Conservation (phyloP, 2,329 filamentous ascomycete genomes). For the Colletotrichum filicis region DNA sequence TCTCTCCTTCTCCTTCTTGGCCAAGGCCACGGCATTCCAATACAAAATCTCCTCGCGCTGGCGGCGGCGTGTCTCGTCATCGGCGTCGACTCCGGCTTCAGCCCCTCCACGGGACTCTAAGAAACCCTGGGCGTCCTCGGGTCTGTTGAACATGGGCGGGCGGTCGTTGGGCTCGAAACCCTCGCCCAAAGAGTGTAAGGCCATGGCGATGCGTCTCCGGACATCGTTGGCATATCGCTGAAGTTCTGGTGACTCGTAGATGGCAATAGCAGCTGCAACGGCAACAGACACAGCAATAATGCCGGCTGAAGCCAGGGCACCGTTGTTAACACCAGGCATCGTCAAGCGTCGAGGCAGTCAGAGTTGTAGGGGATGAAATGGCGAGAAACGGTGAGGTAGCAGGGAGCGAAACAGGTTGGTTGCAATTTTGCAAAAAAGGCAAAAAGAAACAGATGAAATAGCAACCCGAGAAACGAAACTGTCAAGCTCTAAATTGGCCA, state of each 20-base stretch:
- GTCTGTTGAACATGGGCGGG: conserved; percentile 71
- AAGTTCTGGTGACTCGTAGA: conserved; percentile 73
- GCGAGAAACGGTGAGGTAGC: background rate
- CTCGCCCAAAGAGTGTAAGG: conserved; percentile 69
- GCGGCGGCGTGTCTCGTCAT: conserved; percentile 69
- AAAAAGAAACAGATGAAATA: background rate
- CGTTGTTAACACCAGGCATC: conserved; percentile 66
- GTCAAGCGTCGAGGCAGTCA: conserved; percentile 25
- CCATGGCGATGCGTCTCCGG: conserved; percentile 69
- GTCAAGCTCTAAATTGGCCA: conserved; percentile 26
- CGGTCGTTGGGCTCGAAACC: conserved; percentile 58
- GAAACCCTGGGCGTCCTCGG: conserved; percentile 74
- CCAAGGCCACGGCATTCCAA: conserved; percentile 68
- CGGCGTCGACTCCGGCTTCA: conserved; percentile 66
- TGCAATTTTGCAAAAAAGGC: background rate
- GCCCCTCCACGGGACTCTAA: conserved; percentile 60
- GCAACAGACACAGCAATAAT: conserved; percentile 67
- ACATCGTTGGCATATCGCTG: conserved; percentile 71
- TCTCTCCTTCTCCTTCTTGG: conserved; percentile 54
- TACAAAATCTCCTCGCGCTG: conserved; percentile 74
- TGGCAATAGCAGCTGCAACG: conserved; percentile 66
- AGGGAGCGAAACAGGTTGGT: background rate
- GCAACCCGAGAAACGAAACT: background rate
- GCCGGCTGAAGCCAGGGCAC: conserved; percentile 65
- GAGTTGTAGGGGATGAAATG: background rate